Conservation (phyloP, 106 monocot genomes). For the Acanthochlamys bracteata region DNA sequence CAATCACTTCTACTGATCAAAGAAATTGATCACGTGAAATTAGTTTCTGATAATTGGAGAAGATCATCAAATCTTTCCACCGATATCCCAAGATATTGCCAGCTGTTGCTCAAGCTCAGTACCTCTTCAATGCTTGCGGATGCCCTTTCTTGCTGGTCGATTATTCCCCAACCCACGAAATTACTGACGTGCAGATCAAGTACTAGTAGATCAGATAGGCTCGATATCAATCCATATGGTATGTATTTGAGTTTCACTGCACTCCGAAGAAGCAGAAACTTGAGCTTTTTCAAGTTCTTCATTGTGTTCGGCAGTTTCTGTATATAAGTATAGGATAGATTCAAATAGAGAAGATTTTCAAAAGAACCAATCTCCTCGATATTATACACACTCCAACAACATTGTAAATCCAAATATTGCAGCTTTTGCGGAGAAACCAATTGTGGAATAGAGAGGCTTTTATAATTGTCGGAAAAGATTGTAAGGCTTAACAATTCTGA, state of each 20-base stretch:
- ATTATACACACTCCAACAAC: not conserved
- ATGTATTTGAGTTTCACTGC: not conserved
- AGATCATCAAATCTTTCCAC: not conserved
- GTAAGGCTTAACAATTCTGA: constrained; percentile 6
- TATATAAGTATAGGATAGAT: constrained; percentile 8
- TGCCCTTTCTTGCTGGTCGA: not conserved
- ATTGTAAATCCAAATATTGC: constrained; percentile 21
- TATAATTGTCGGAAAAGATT: too few relatives aligned
- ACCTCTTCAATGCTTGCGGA: not conserved
- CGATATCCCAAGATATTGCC: not conserved
- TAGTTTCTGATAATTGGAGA: not conserved
- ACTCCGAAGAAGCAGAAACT: not conserved
- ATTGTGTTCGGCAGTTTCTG: constrained; percentile 6
- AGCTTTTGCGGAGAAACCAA: not conserved
- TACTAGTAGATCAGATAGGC: constrained; percentile 2
- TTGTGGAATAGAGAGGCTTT: not conserved
- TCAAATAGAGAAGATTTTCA: constrained; percentile 10
- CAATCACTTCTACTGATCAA: not conserved
- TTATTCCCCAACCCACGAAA: too few relatives aligned
- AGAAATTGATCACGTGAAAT: not conserved
- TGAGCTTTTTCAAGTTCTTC: constrained; percentile 2
- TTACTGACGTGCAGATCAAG: not conserved
- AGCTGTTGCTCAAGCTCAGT: not conserved
- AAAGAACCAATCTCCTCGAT: constrained; percentile 8
- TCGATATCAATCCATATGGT: not conserved